phyloP scores from a whole-genome alignment of 1,139 yeast genomes.

The Suhomyces ambrosiae region DNA sequence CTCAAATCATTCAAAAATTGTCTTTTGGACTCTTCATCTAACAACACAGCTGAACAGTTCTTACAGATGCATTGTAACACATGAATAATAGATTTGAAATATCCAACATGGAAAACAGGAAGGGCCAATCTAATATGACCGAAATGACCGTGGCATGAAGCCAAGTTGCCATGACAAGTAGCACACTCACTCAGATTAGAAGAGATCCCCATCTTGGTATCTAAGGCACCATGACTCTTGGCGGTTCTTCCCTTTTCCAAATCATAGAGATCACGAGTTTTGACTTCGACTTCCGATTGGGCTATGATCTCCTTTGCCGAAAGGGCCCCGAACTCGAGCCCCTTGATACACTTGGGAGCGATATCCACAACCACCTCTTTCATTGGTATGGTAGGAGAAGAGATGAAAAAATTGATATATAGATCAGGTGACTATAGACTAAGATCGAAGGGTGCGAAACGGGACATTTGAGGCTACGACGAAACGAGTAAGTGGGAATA shows the following conservation, averaged over 20 bases:
- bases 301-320: constrained; percentile 90
- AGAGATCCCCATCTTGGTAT: constrained; percentile 91
- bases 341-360: constrained; percentile 88
- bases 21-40: constrained; percentile 73
- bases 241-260: constrained; percentile 85
- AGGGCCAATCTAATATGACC: constrained; percentile 91
- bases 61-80: constrained; percentile 93
- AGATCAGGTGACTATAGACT: neutral
- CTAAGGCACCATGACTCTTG: constrained; percentile 83
- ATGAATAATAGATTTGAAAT: constrained; percentile 86
- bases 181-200: constrained; percentile 80
- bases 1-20: constrained; percentile 74
- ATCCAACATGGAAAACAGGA: constrained; percentile 97
- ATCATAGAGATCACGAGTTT: constrained; percentile 89
- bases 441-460: no score
- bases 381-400: constrained; percentile 49
- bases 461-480: no score
- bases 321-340: constrained; percentile 89
- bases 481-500: no score
- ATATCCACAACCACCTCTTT: constrained; percentile 77
- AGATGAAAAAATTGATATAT: constrained; percentile 9
- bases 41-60: constrained; percentile 75
- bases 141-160: constrained; percentile 97
- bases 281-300: constrained; percentile 92
- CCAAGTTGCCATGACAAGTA: constrained; percentile 90